Evolutionary conservation across 345 rosid genomes (phyloP), one percentile per base, ranked within the genome.

Genomic region (Mallotus nudiflorus): DNA sequence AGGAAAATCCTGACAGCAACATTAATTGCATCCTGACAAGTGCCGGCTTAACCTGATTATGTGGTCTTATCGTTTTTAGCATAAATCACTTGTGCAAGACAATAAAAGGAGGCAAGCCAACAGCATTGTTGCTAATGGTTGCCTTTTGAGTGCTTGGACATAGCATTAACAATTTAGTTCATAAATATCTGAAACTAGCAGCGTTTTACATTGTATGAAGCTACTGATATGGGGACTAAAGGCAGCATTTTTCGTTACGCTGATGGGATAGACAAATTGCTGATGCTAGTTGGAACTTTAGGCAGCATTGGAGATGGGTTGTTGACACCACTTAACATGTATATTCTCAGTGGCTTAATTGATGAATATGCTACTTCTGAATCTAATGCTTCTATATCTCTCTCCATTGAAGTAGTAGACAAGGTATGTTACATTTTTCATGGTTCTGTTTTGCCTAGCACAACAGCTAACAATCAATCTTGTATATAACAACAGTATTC

Each of bases 261-360:
- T 1, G 84, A 86, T 66, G 46, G 80, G 28, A 33, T 53, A 25
- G 90, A 86, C 73, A 86, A 75, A 46, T 48, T 84, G 74, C 60
- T 84, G 55, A 11, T 86, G 79, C 10, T 82, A 49, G 39, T 77
- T 44, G 88, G 90, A 56, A 67, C 68, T 29, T 53, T 82, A 72
- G 88, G 86, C 10, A 81, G 88, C 77, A 25, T 86, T 12, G 90
- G 86, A 74, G 88, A 86, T 76, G 88, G 86, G 53, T 66, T 77
- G 72, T 78, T 82, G 84, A 69, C 82, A 9, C 86, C 86, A 12
- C 55, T 82, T 60, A 82, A 73, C 7, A 86, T 84, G 88, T 72
- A 64, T 11, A 78, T 74, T 29, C 81, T 84, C 3, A 80, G 86
- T 45, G 68, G 62, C 8, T 76, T 80, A 15, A 73, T 86, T 54